Percentiles rank a stretch among this genome's conserved stretches.
Evolutionary conservation across 768 basidiomycete genomes (phyloP).

Genomic region (Rhizopogon salebrosus): DNA sequence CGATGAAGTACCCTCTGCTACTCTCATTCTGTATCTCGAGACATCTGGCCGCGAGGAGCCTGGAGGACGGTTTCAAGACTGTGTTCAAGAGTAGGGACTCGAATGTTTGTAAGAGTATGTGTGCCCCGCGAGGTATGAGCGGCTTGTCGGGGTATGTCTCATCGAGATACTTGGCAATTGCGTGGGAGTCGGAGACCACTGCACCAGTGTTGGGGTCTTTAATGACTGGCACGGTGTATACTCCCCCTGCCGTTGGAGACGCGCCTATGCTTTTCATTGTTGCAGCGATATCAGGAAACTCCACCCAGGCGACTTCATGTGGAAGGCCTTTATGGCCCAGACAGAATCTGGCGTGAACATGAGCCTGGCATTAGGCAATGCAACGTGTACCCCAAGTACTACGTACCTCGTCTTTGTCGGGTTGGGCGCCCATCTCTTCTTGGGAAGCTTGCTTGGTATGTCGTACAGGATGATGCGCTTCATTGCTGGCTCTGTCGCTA

Average conservation of each 20-base stretch:
- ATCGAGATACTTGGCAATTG: constrained; percentile 47
- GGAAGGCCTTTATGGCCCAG: constrained; percentile 32
- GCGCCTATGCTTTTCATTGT: neutral
- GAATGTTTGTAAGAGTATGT: neutral
- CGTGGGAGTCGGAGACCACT: constrained; percentile 33
- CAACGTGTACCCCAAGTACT: neutral
- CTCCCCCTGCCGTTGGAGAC: neutral
- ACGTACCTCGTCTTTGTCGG: neutral
- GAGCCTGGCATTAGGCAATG: neutral
- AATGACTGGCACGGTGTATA: constrained; percentile 44
- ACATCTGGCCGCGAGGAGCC: neutral
- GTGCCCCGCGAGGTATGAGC: neutral
- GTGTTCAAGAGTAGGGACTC: neutral
- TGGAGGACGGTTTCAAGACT: neutral
- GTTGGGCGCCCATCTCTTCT: neutral
- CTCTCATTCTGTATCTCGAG: neutral
- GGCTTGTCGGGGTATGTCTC: constrained; percentile 32
- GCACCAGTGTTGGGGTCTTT: constrained; percentile 33
- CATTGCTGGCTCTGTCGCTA: neutral
- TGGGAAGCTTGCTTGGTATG: neutral
- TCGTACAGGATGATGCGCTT: constrained; percentile 2
- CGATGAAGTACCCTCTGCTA: neutral
- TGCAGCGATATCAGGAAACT: constrained; percentile 41
- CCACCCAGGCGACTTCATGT: constrained; percentile 44
- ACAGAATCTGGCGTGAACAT: constrained; percentile 12